phyloP scores from a whole-genome alignment of 768 basidiomycete species.

The Aureoboletus auriporus region DNA sequence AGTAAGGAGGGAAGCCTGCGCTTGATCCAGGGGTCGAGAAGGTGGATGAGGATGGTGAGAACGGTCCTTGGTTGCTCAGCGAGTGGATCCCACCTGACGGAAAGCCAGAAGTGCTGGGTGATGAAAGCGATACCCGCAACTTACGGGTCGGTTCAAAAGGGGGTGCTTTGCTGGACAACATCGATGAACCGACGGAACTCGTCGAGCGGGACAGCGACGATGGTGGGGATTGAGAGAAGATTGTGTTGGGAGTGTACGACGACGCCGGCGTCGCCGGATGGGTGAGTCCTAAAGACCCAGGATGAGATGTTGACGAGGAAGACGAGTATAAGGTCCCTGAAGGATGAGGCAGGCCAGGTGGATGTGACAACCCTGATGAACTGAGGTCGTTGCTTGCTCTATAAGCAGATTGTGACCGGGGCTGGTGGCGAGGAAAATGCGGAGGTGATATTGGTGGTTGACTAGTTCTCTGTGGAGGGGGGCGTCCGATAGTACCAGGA shows the following conservation, averaged over 20 bases:
- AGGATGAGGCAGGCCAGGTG: slow-evolving; percentile 15
- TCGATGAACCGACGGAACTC: slow-evolving; percentile 32
- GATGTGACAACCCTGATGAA: slow-evolving; percentile 10
- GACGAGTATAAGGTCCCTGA: slow-evolving; percentile 9
- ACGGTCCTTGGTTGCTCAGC: slow-evolving; percentile 15
- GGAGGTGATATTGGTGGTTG: slow-evolving; percentile 24
- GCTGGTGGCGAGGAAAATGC: slow-evolving; percentile 25
- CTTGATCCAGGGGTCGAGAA: slow-evolving; percentile 8
- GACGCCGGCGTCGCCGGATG: slow-evolving; percentile 5
- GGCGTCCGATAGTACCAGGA: slow-evolving; percentile 28
- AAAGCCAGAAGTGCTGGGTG: slow-evolving; percentile 15
- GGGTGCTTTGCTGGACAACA: slow-evolving; percentile 49
- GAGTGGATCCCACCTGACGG: slow-evolving; percentile 10
- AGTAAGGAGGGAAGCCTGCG: slow-evolving; percentile 8
- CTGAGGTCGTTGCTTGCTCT: slow-evolving; percentile 15
- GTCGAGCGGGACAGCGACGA: slow-evolving; percentile 27
- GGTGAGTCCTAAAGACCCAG: slow-evolving; percentile 15
- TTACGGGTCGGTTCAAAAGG: slow-evolving; percentile 49
- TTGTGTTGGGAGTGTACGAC: slow-evolving; percentile 15
- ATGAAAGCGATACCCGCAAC: slow-evolving; percentile 22
- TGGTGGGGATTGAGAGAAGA: slow-evolving; percentile 17
- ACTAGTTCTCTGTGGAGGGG: slow-evolving; percentile 10
- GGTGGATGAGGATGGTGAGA: slow-evolving; percentile 13
- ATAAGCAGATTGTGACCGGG: slow-evolving; percentile 23
- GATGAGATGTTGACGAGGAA: slow-evolving; percentile 14